Conservation (phyloP, 1,139 yeast genomes). For the Ogataea hybrid region DNA sequence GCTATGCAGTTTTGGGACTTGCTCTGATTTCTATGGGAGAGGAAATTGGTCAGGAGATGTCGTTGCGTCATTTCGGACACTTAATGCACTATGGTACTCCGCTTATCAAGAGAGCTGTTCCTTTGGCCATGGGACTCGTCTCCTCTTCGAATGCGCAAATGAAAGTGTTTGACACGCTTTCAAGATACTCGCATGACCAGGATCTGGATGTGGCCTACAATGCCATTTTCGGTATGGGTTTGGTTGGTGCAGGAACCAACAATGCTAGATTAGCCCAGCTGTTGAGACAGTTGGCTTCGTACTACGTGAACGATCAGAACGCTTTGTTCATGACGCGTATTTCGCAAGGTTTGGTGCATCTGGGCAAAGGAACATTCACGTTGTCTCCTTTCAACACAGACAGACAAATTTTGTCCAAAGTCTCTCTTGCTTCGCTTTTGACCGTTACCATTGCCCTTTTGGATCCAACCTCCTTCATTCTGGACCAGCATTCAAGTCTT, state of each 20-base stretch:
- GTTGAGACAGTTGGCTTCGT: constrained; percentile 89
- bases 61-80: constrained; percentile 94
- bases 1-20: constrained; percentile 90
- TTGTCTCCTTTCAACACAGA: constrained; percentile 89
- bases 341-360: constrained; percentile 91
- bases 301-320: constrained; percentile 88
- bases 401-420: constrained; percentile 83
- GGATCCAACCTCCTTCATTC: constrained; percentile 73
- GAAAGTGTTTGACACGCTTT: constrained; percentile 94
- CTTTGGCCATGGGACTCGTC: constrained; percentile 94
- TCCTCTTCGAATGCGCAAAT: constrained; percentile 94
- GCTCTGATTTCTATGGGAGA: constrained; percentile 98
- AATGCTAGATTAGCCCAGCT: constrained; percentile 97
- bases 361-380: constrained; percentile 94
- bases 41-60: constrained; percentile 97
- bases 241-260: constrained; percentile 98
- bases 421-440: constrained; percentile 84
- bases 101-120: constrained; percentile 89
- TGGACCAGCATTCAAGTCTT: constrained; percentile 58
- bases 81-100: constrained; percentile 97
- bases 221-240: constrained; percentile 95
- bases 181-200: constrained; percentile 94
- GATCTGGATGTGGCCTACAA: constrained; percentile 94
- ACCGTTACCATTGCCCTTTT: constrained; percentile 82
- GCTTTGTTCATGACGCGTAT: constrained; percentile 90